Conservation (phyloP, 345 rosid genomes). For the Arabidopsis thaliana region TAIR10.1 NC_003076.8:468501-469000, state of each 20-base stretch:
- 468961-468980: slow-evolving; percentile 97
- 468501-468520: slow-evolving; percentile 97
- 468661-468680: slow-evolving; percentile 87
- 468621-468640: background rate
- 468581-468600: background rate
- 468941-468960: slow-evolving; percentile 93
- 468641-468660: slow-evolving; percentile 98
- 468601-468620: slow-evolving; percentile 7
- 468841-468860: background rate
- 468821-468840: background rate
- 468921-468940: slow-evolving; percentile 73
- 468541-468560: background rate
- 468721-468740: slow-evolving; percentile 98
- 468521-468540: slow-evolving; percentile 61
- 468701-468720: slow-evolving; percentile 85
- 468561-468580: slow-evolving; percentile 1
- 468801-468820: background rate
- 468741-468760: slow-evolving; percentile 94
- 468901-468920: slow-evolving; percentile 60
- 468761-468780: slow-evolving; percentile 93
- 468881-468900: slow-evolving; percentile 93
- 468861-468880: slow-evolving; percentile 99
- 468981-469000: slow-evolving; percentile 73
- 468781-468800: slow-evolving; percentile 29
- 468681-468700: slow-evolving; percentile 86